Percentiles rank a stretch among this genome's conserved stretches.
Evolutionary conservation across 179 eudicot genomes (phyloP).

Genomic region (Amaranthus tricolor): DNA sequence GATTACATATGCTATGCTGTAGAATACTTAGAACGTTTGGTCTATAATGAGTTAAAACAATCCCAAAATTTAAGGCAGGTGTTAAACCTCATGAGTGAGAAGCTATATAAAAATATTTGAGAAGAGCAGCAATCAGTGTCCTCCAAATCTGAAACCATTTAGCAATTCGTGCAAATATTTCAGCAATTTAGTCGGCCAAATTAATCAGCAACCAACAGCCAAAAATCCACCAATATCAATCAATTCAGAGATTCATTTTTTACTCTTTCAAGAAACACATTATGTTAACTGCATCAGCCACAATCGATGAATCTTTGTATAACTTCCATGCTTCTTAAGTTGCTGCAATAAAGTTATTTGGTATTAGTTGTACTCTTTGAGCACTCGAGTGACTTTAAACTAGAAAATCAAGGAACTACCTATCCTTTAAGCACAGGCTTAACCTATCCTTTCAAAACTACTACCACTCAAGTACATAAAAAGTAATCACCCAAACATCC

Average conservation of each 20-base stretch:
- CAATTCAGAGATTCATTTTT: conserved; percentile 17
- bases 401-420: conserved; percentile 23
- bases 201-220: conserved; percentile 7
- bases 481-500: not conserved
- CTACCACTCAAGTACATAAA: conserved; percentile 5
- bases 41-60: too few species aligned
- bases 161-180: conserved; percentile 1
- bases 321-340: conserved; percentile 33
- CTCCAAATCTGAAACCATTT: conserved; percentile 9
- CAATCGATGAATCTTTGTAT: conserved; percentile 23
- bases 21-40: too few species aligned
- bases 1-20: too few species aligned
- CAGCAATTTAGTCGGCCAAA: conserved; percentile 10
- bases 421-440: conserved; percentile 12
- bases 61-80: not conserved
- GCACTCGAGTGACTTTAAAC: conserved; percentile 23
- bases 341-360: conserved; percentile 35
- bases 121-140: not conserved
- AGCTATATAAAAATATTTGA: not conserved
- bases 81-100: not conserved
- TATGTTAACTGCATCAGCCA: conserved; percentile 30
- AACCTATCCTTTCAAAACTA: not conserved
- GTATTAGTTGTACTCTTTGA: conserved; percentile 32
- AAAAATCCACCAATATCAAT: conserved; percentile 18
- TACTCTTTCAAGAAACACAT: conserved; percentile 25